phyloP scores from a whole-genome alignment of 768 basidiomycete genomes.

The Psilocybe cubensis region DNA sequence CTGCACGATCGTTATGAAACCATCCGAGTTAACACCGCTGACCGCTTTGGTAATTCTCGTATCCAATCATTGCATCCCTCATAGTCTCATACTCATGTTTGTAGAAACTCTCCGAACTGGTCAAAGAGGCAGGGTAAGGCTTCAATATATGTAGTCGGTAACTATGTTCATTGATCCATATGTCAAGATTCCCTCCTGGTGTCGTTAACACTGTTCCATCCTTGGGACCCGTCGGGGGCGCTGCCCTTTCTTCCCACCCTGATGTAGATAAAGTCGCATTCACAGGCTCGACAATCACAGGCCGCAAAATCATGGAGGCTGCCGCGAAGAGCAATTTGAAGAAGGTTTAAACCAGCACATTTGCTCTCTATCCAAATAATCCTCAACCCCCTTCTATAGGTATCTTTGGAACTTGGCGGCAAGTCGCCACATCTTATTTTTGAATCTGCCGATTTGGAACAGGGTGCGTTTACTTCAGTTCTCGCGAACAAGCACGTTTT shows the following conservation, averaged over 20 bases:
- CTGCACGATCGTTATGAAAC: constrained; percentile 95
- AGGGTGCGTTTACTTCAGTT: constrained; percentile 56
- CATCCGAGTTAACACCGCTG: constrained; percentile 85
- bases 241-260: constrained; percentile 78
- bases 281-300: constrained; percentile 90
- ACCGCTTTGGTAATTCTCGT: constrained; percentile 67
- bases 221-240: constrained; percentile 80
- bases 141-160: neutral
- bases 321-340: constrained; percentile 94
- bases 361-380: neutral
- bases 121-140: constrained; percentile 80
- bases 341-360: constrained; percentile 54
- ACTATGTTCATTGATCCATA: constrained; percentile 7
- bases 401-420: constrained; percentile 93
- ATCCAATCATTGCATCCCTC: neutral
- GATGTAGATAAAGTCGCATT: constrained; percentile 96
- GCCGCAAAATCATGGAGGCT: constrained; percentile 89
- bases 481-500: too few relatives aligned
- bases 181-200: constrained; percentile 80
- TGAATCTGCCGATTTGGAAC: constrained; percentile 88
- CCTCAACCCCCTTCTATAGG: constrained; percentile 37
- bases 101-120: constrained; percentile 81
- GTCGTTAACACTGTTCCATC: constrained; percentile 91
- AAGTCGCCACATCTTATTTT: constrained; percentile 92
- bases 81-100: constrained; percentile 7